Percentiles rank a stretch among this genome's conserved stretches.
Evolutionary conservation across 352 stramenopile species (phyloP).

Genomic region (Phytophthora brassicae): DNA sequence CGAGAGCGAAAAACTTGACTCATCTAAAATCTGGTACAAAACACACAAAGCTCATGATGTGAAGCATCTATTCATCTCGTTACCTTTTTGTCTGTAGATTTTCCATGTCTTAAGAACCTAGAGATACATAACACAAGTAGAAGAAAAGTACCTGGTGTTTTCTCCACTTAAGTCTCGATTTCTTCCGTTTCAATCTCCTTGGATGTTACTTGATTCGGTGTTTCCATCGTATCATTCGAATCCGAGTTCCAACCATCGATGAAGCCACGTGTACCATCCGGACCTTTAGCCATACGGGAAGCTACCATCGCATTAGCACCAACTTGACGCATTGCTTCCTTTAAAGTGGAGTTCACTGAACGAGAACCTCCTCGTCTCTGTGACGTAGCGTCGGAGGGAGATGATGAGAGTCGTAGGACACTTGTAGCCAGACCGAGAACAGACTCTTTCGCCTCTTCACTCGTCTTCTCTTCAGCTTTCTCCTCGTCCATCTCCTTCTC

Average conservation of each 20-base stretch:
- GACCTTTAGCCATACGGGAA: constrained; percentile 74
- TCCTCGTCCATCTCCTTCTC: constrained; percentile 27
- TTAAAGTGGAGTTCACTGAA: constrained; percentile 65
- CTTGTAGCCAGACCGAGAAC: constrained; percentile 47
- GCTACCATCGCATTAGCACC: constrained; percentile 58
- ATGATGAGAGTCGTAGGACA: constrained; percentile 46
- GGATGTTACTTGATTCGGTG: neutral
- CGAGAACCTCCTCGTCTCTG: constrained; percentile 40
- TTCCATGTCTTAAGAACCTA: constrained; percentile 27
- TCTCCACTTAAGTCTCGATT: constrained; percentile 10
- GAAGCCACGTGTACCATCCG: constrained; percentile 76
- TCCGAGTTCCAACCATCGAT: constrained; percentile 45
- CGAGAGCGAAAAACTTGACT: constrained; percentile 24
- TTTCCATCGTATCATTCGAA: constrained; percentile 8
- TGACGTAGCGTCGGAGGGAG: constrained; percentile 15
- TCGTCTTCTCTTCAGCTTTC: constrained; percentile 10
- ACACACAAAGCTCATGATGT: constrained; percentile 7
- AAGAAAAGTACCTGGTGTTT: neutral
- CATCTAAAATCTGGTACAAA: no score
- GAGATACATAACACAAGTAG: constrained; percentile 16
- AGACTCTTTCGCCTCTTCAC: constrained; percentile 14
- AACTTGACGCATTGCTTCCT: constrained; percentile 65
- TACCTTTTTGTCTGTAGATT: constrained; percentile 11
- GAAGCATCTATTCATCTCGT: constrained; percentile 22
- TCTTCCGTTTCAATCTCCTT: constrained; percentile 11